These are phyloP conservation scores for Blumeria graminis DNA, from an alignment of 2,329 filamentous ascomycete genomes.

Conservation along the genomic window DNA sequence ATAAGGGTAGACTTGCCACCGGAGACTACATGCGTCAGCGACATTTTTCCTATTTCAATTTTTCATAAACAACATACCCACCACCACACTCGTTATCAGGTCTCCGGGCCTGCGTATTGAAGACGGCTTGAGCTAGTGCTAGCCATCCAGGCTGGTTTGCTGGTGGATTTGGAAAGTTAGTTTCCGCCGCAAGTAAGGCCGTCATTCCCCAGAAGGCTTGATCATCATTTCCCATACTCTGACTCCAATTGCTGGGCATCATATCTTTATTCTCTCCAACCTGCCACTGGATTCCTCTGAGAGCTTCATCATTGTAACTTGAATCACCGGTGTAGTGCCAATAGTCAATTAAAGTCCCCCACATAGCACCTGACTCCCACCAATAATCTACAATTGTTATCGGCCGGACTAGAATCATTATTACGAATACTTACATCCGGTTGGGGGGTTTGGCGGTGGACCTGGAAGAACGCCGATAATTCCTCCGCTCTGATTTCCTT, in stretches of 20 bases:
- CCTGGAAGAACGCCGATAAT: conserved; percentile 25
- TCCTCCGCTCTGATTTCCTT: conserved; percentile 17
- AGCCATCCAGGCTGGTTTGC: conserved; percentile 45
- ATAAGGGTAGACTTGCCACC: conserved; percentile 71
- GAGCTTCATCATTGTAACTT: conserved; percentile 29
- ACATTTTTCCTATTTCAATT: neutral
- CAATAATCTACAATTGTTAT: conserved; percentile 21
- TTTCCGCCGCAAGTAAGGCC: conserved; percentile 55
- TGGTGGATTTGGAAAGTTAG: conserved; percentile 46
- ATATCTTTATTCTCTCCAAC: conserved; percentile 30
- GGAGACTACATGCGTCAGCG: conserved; percentile 20
- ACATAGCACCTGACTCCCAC: conserved; percentile 39
- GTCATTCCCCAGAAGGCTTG: conserved; percentile 60
- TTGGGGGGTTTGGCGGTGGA: conserved; percentile 17
- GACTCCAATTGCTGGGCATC: conserved; percentile 25
- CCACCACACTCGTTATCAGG: conserved; percentile 51
- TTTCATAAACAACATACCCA: conserved; percentile 20
- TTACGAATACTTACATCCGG: conserved; percentile 11
- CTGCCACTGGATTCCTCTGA: conserved; percentile 32
- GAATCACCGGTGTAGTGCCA: conserved; percentile 36
- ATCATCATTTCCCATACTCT: conserved; percentile 17
- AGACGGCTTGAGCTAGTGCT: conserved; percentile 53
- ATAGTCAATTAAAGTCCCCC: conserved; percentile 33
- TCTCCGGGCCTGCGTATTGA: conserved; percentile 49
- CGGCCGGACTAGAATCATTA: conserved; percentile 1